Evolutionary conservation across 805 yeast species (phyloP).

Genomic region (Schwanniomyces yamadae): DNA sequence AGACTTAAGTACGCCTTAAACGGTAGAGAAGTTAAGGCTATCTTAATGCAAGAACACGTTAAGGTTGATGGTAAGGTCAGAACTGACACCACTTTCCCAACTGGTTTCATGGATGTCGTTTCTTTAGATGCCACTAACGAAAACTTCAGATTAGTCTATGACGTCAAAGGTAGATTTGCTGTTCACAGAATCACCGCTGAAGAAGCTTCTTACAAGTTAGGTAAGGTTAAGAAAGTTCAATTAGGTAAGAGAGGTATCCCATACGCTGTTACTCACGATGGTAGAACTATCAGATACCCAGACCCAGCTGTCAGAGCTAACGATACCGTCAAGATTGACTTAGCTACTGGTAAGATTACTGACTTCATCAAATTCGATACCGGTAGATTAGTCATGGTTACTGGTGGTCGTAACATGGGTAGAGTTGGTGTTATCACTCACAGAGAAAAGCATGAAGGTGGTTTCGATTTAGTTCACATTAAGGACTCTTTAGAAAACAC

Average conservation of each 20-base stretch:
- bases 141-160: slow-evolving; percentile 98
- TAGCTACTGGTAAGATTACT: slow-evolving; percentile 91
- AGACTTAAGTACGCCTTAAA: slow-evolving; percentile 97
- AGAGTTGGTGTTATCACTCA: slow-evolving; percentile 43
- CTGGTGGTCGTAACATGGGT: slow-evolving; percentile 46
- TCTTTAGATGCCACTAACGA: slow-evolving; percentile 97
- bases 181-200: slow-evolving; percentile 99
- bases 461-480: slow-evolving; percentile 44
- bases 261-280: slow-evolving; percentile 98
- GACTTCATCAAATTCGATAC: slow-evolving; percentile 41
- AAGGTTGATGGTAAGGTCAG: slow-evolving; percentile 99
- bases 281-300: slow-evolving; percentile 99
- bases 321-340: slow-evolving; percentile 97
- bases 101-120: slow-evolving; percentile 99
- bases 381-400: slow-evolving; percentile 42
- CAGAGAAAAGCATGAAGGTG: slow-evolving; percentile 45
- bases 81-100: slow-evolving; percentile 98
- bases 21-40: slow-evolving; percentile 98
- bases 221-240: slow-evolving; percentile 96
- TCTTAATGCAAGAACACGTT: slow-evolving; percentile 96
- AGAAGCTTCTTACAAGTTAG: slow-evolving; percentile 98
- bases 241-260: slow-evolving; percentile 98
- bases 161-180: slow-evolving; percentile 98
- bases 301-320: slow-evolving; percentile 95
- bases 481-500: slow-evolving; percentile 42